Base-by-base conservation (phyloP, 148 eudicot genomes). In the Simmondsia chinensis region DNA sequence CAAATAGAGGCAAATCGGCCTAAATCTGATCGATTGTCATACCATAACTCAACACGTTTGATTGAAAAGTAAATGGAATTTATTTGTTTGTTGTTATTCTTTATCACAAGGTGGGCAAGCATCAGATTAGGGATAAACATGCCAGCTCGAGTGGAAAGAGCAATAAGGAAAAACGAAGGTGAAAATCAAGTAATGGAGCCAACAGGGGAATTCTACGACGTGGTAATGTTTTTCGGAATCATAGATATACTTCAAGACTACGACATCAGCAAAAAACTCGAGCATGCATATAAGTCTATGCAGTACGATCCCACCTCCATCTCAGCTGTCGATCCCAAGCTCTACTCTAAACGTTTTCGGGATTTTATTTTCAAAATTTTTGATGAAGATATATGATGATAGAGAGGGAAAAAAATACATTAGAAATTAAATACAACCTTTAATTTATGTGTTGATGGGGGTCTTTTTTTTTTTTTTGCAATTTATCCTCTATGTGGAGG, bases 161-260 rank as follows among this genome's bases (percentile, higher is more conserved):
- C 76, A 0, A 64, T 63, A 28, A 75, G 82, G 27, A 63, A 33
- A 69, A 55, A 17, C 7, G 84, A 71, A 18, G 50, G 50, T 1
- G 93, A 85, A 25, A 14, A 54, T 16, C 60, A 71, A 23, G 54
- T 74, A 11, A 83, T 91, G 60, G 95, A 84, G 23, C 88, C 95
- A 34, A 82, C 85, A 0, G 95, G 95, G 39, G 97, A 84, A 50
- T 74, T 41, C 39, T 85, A 84, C 21, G 97, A 89, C 27, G 97
- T 89, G 27, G 65, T 79, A 16, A 56, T 89, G 82, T 89, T 84
- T 55, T 89, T 89, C 17, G 97, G 97, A 11, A 74, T 89, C 59
- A 85, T 89, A 17, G 94, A 87, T 76, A 83, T 87, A 48, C 82
- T 89, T 62, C 97, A 89, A 68, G 93, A 84, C 66, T 89, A 84